Percentiles rank a stretch among this genome's conserved stretches.
Conservation (phyloP, 179 eudicot genomes). For the Spergularia azorica region DNA sequence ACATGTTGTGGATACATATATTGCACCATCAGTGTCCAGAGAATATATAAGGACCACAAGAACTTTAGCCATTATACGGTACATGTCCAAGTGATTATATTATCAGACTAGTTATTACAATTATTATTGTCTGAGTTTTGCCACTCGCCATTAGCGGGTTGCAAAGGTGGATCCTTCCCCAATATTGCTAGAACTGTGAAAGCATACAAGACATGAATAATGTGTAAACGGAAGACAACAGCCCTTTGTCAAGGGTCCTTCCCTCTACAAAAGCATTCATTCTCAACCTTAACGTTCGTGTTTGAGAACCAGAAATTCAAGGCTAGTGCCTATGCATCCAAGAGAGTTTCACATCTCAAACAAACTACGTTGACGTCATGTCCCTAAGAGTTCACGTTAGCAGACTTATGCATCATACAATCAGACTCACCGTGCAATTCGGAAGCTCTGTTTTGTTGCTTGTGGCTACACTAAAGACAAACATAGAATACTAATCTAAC, state of each 20-base stretch:
- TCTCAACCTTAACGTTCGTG: background rate
- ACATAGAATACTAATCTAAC: too few species aligned
- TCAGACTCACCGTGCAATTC: slow-evolving; percentile 54
- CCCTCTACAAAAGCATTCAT: background rate
- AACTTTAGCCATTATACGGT: background rate
- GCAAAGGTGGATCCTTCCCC: background rate
- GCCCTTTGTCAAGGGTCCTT: background rate
- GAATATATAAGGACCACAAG: background rate
- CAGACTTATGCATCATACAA: background rate
- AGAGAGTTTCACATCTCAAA: background rate
- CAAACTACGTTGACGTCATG: background rate
- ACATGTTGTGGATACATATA: background rate
- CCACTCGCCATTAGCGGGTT: too few species aligned
- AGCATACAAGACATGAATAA: background rate
- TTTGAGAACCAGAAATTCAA: background rate
- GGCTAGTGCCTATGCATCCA: background rate
- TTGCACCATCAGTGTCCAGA: background rate
- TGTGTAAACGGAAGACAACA: background rate
- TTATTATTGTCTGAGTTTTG: background rate
- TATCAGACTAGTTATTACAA: background rate
- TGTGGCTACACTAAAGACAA: too few species aligned
- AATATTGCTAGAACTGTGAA: background rate
- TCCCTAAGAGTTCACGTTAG: background rate
- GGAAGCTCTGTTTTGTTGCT: too few species aligned
- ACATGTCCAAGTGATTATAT: background rate